Base-by-base conservation (phyloP, 2,329 filamentous ascomycete genomes). In the Aureobasidium subglaciale region DNA sequence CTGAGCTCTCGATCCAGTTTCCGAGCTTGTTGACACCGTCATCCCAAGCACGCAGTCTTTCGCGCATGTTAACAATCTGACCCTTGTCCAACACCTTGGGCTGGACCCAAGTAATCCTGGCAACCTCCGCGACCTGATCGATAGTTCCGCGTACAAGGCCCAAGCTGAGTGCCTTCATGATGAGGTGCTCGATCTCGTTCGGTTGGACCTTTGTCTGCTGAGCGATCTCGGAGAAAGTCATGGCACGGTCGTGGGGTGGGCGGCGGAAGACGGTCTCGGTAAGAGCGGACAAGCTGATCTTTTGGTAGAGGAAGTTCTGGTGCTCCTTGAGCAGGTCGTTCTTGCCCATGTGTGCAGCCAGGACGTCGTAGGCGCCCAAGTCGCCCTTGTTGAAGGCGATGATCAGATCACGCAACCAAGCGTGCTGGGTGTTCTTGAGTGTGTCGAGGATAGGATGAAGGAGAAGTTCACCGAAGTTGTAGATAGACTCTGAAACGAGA, bases 401-500 rank as follows among this genome's bases (percentile, higher is more conserved):
- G 42, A 99, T 84, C n/a, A 99, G 84, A 40, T 96, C 88, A 60
- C 90, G 88, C 61, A 99, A 81, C 93, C 93, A 99, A 50, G 84
- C 78, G 69, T 95, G 83, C 38, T 85, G 81, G 22, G 86, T 85
- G 64, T 85, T 83, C 66, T 78, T 78, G 52, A 99, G 82, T 18
- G 87, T 86, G 68, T 96, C 88, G 60, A 99, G 85, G 67, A 99
- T 95, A 3, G 93, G 93, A 71, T 99, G 93, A 63, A 99, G 82
- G 29, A 99, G 83, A n/a, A 99, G 85, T 78, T 99, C 93, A 71
- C 93, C 93, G 65, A 99, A 99, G 78, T 99, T 99, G 83, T 99
- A 97, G 75, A 97, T 99, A 65, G 84, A 89, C 67, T 92, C 88
- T 49, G 91, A 96, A 35, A 96, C 88, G 8, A 99, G 81, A 9